These are phyloP conservation scores for Xylariaceae sp. DNA, from an alignment of 2,329 filamentous ascomycete species.

Conservation along the genomic window DNA sequence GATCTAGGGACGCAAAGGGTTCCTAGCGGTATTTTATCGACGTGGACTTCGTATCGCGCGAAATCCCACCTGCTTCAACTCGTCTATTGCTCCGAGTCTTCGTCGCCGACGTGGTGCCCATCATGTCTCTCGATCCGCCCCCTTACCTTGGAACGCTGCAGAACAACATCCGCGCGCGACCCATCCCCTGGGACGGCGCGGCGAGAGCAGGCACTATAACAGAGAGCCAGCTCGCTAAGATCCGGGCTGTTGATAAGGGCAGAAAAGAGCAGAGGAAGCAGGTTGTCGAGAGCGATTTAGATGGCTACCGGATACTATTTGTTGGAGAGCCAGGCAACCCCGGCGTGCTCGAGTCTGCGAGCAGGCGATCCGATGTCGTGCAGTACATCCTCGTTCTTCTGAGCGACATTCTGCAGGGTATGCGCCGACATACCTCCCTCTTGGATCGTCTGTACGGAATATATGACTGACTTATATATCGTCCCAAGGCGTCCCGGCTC, in stretches of 20 bases:
- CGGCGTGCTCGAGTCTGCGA: conserved; percentile 75
- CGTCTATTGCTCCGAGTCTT: conserved; percentile 5
- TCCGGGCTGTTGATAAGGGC: conserved; percentile 94
- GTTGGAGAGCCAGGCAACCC: conserved; percentile 66
- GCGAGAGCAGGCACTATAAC: conserved; percentile 90
- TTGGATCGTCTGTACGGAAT: no score
- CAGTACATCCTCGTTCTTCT: conserved; percentile 92
- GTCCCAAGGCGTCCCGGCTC: conserved; percentile 60
- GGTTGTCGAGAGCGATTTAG: conserved; percentile 71
- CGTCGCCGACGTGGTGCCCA: conserved; percentile 20
- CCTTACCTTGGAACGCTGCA: conserved; percentile 81
- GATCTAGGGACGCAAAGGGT: not conserved
- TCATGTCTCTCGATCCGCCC: conserved; percentile 87
- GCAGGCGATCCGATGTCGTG: conserved; percentile 82
- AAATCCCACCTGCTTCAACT: not conserved
- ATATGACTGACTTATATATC: no score
- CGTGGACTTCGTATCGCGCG: not conserved
- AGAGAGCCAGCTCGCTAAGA: conserved; percentile 88
- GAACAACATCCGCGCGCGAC: conserved; percentile 93
- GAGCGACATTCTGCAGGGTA: conserved; percentile 82
- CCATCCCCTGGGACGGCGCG: conserved; percentile 96
- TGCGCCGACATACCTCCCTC: conserved; percentile 4
- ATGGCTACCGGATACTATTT: conserved; percentile 75
- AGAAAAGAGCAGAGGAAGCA: conserved; percentile 85
- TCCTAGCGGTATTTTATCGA: not conserved